Conservation (phyloP, 2,329 filamentous ascomycete species). For the Arthrinium puccinioides region DNA sequence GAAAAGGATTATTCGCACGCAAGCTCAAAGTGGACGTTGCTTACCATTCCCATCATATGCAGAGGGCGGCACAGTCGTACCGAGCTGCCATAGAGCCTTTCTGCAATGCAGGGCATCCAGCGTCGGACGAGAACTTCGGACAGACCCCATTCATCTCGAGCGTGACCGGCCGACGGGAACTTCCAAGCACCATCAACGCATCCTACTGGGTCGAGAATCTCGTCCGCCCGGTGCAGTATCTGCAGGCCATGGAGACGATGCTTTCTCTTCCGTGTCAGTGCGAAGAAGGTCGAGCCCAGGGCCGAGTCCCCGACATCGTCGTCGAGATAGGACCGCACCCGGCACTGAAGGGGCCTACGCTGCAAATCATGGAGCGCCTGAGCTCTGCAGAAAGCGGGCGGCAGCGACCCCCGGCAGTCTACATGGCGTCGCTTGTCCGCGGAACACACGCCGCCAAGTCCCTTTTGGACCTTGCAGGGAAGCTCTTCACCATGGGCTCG, state of each 20-base stretch:
- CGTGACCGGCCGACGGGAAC: slow-evolving; percentile 10
- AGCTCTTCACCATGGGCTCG: slow-evolving; percentile 19
- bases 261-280: slow-evolving; percentile 1
- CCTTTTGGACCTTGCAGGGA: slow-evolving; percentile 18
- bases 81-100: slow-evolving; percentile 6
- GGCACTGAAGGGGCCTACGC: neutral
- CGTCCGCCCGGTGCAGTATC: slow-evolving; percentile 9
- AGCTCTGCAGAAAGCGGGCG: neutral
- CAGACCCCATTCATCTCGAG: slow-evolving; percentile 12
- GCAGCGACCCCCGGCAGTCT: slow-evolving; percentile 2
- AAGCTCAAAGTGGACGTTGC: slow-evolving; percentile 19
- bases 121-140: slow-evolving; percentile 1
- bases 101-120: slow-evolving; percentile 5
- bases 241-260: slow-evolving; percentile 10
- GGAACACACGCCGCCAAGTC: slow-evolving; percentile 10
- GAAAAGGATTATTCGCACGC: slow-evolving; percentile 13
- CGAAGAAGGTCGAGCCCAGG: slow-evolving; percentile 1
- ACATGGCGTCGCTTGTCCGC: slow-evolving; percentile 17
- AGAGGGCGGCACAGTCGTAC: slow-evolving; percentile 12
- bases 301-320: slow-evolving; percentile 2
- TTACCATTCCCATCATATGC: slow-evolving; percentile 27
- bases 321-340: slow-evolving; percentile 1
- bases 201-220: slow-evolving; percentile 4
- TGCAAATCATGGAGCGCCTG: slow-evolving; percentile 3
- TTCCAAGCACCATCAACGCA: slow-evolving; percentile 9